Evolutionary conservation across 2,329 filamentous ascomycete genomes (phyloP).

Genomic region (Curvularia verruculosa): DNA sequence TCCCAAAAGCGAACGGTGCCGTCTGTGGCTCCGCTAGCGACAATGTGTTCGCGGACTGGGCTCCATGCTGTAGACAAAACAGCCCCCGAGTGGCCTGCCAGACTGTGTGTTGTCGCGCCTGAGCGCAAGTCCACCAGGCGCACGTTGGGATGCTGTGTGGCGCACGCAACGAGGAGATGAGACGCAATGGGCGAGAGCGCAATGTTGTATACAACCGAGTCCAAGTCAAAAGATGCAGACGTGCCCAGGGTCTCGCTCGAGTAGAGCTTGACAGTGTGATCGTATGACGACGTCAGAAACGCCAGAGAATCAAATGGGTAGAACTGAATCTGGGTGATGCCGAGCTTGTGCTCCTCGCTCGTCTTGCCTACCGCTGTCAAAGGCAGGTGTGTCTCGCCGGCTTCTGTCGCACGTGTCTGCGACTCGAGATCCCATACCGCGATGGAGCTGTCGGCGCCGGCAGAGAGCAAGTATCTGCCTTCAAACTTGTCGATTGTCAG

Average conservation of each 20-base stretch:
- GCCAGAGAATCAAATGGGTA: constrained; percentile 78
- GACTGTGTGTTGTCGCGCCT: constrained; percentile 66
- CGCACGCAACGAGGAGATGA: constrained; percentile 82
- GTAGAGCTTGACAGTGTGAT: constrained; percentile 78
- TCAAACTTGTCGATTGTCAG: constrained; percentile 83
- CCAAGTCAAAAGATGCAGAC: constrained; percentile 71
- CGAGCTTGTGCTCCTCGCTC: constrained; percentile 64
- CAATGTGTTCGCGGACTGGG: constrained; percentile 75
- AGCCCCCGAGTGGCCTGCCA: constrained; percentile 59
- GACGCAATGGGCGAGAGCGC: constrained; percentile 74
- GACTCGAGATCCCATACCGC: constrained; percentile 84
- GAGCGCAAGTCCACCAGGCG: constrained; percentile 86
- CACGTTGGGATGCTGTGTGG: constrained; percentile 82
- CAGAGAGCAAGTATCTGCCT: constrained; percentile 79
- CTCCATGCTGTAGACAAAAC: constrained; percentile 77
- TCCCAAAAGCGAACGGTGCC: constrained; percentile 88
- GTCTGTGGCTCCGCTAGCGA: constrained; percentile 85
- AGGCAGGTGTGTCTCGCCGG: constrained; percentile 32
- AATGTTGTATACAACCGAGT: constrained; percentile 75
- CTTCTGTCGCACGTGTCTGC: constrained; percentile 21
- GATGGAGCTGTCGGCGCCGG: constrained; percentile 82
- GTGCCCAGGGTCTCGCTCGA: constrained; percentile 66
- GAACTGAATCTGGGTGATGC: constrained; percentile 77
- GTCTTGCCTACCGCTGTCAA: constrained; percentile 37
- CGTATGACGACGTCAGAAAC: constrained; percentile 78